phyloP scores from a whole-genome alignment of 768 basidiomycete genomes.

The Phanerochaete sordida region DNA sequence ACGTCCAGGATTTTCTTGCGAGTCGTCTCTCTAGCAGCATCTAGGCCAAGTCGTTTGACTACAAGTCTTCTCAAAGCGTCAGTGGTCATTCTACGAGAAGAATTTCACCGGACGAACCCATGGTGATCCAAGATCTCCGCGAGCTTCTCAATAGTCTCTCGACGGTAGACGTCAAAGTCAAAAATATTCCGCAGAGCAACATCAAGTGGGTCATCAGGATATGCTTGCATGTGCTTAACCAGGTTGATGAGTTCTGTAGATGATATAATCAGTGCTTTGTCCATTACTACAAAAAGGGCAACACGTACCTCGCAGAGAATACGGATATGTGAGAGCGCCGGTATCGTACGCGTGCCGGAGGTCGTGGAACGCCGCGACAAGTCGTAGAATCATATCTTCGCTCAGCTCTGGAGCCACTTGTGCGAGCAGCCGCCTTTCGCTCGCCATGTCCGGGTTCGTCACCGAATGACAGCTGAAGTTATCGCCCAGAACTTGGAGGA shows the following conservation, averaged over 20 bases:
- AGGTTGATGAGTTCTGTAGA: slow-evolving; percentile 60
- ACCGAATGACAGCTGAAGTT: slow-evolving; percentile 65
- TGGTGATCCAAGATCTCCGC: slow-evolving; percentile 55
- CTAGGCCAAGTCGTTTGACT: slow-evolving; percentile 52
- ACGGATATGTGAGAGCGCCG: slow-evolving; percentile 60
- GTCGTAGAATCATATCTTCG: slow-evolving; percentile 48
- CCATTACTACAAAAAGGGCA: not conserved
- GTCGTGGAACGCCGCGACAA: slow-evolving; percentile 65
- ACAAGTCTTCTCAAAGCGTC: slow-evolving; percentile 37
- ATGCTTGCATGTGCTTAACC: slow-evolving; percentile 59
- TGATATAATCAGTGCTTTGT: not conserved
- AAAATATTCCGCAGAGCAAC: slow-evolving; percentile 61
- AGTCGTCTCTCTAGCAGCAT: slow-evolving; percentile 51
- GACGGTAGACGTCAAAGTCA: slow-evolving; percentile 67
- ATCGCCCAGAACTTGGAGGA: slow-evolving; percentile 68
- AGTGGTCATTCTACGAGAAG: too few relatives aligned
- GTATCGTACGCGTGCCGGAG: slow-evolving; percentile 54
- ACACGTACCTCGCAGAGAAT: slow-evolving; percentile 57
- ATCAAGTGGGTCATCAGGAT: slow-evolving; percentile 55
- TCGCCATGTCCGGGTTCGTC: slow-evolving; percentile 62
- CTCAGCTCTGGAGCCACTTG: slow-evolving; percentile 61
- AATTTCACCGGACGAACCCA: slow-evolving; percentile 54
- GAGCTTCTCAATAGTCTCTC: slow-evolving; percentile 60
- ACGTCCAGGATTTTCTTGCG: slow-evolving; percentile 51
- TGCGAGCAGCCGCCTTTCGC: slow-evolving; percentile 55